These are phyloP conservation scores for Coniochaeta sp. DNA, from an alignment of 2,329 filamentous ascomycete species.

Conservation along the genomic window DNA sequence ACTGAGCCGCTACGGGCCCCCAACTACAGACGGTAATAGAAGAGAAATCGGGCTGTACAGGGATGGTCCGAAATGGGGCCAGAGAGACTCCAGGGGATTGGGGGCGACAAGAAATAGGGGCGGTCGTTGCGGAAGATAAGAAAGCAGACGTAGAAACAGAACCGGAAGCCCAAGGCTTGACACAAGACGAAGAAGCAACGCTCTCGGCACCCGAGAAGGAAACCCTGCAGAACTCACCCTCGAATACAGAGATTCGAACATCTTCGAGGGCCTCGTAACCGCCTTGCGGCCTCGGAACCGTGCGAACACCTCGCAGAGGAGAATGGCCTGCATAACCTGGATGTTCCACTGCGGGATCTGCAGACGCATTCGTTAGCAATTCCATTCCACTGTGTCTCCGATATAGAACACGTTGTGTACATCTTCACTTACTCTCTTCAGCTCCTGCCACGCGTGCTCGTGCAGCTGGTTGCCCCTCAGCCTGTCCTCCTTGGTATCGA, in stretches of 20 bases:
- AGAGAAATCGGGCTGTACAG: neutral
- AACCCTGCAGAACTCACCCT: constrained; percentile 37
- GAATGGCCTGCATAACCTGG: constrained; percentile 44
- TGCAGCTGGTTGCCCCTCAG: constrained; percentile 43
- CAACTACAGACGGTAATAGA: neutral
- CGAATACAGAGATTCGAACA: constrained; percentile 44
- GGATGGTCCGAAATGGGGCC: too few species aligned
- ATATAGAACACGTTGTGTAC: neutral
- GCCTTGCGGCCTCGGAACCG: constrained; percentile 47
- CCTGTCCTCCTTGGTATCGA: constrained; percentile 41
- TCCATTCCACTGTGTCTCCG: too few species aligned
- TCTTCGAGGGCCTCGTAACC: constrained; percentile 37
- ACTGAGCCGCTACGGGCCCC: neutral
- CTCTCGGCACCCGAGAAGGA: constrained; percentile 22
- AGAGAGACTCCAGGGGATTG: constrained; percentile 1
- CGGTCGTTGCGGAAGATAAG: constrained; percentile 7
- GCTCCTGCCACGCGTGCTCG: constrained; percentile 38
- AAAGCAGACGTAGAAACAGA: constrained; percentile 14
- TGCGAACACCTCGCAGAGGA: constrained; percentile 48
- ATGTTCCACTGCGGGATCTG: constrained; percentile 40
- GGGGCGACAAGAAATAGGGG: constrained; percentile 11
- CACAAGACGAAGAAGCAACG: constrained; percentile 23
- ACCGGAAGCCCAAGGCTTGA: constrained; percentile 22
- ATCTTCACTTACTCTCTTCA: constrained; percentile 37
- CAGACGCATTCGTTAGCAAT: neutral